phyloP scores from a whole-genome alignment of 139 green algal species.

The Tetradesmus lagerheimii region DNA sequence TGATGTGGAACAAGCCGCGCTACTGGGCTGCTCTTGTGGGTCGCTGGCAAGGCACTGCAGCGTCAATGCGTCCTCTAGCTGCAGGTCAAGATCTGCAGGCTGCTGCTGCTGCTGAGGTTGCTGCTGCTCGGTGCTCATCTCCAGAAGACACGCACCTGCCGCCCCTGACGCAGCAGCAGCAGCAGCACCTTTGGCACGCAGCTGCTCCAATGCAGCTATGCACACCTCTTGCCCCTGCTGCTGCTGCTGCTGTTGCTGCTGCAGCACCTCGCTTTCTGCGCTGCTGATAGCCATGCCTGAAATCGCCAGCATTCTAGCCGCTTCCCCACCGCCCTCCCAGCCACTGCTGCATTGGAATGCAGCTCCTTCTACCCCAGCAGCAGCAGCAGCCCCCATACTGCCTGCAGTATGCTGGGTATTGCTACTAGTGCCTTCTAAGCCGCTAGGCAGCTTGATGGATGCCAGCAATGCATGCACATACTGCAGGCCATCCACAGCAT shows the following conservation, averaged over 20 bases:
- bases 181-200: constrained; percentile 9
- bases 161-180: not conserved
- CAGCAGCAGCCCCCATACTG: not conserved
- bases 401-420: not conserved
- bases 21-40: not conserved
- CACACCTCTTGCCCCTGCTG: not conserved
- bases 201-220: not conserved
- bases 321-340: not conserved
- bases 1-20: not conserved
- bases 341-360: not conserved
- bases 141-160: not conserved
- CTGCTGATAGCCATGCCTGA: too few relatives aligned
- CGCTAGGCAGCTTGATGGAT: not conserved
- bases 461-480: constrained; percentile 23
- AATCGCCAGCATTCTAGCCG: not conserved
- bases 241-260: constrained; percentile 9
- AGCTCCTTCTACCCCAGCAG: not conserved
- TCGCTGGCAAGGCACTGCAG: not conserved
- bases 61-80: not conserved
- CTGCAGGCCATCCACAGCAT: constrained; percentile 1
- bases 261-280: not conserved
- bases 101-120: constrained; percentile 26
- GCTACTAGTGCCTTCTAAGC: not conserved
- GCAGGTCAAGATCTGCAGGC: not conserved
- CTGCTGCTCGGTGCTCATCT: not conserved